These are phyloP conservation scores for Coniosporium apollinis DNA, from an alignment of 495 filamentous ascomycete genomes.

Conservation along the genomic window DNA sequence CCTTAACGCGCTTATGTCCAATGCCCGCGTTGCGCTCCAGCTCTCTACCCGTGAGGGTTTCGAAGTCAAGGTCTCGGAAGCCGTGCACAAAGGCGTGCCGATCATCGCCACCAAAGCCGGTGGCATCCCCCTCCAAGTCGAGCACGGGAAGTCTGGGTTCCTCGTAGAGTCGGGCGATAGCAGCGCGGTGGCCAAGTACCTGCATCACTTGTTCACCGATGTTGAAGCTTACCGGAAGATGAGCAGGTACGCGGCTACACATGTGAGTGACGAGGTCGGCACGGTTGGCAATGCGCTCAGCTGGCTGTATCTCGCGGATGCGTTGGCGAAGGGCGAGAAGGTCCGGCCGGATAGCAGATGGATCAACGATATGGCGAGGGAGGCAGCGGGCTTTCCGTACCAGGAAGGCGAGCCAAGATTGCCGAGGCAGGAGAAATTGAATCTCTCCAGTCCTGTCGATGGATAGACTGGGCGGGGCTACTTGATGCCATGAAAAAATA, in stretches of 20 bases:
- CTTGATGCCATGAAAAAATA: too few relatives aligned
- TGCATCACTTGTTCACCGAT: constrained; percentile 55
- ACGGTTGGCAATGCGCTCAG: constrained; percentile 64
- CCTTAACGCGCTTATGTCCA: constrained; percentile 64
- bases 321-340: constrained; percentile 33
- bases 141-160: constrained; percentile 58
- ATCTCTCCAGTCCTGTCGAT: too few relatives aligned
- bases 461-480: too few relatives aligned
- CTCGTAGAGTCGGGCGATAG: constrained; percentile 59
- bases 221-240: constrained; percentile 45
- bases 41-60: constrained; percentile 76
- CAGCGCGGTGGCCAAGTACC: constrained; percentile 51
- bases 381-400: constrained; percentile 44
- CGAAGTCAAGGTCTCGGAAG: constrained; percentile 81
- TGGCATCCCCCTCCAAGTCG: constrained; percentile 69
- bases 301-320: constrained; percentile 63
- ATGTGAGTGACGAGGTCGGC: constrained; percentile 68
- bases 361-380: constrained; percentile 67
- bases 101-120: constrained; percentile 65
- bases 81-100: constrained; percentile 68
- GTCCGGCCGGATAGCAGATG: constrained; percentile 38
- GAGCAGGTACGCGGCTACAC: constrained; percentile 43
- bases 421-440: constrained; percentile 18
- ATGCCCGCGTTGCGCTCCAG: constrained; percentile 57
- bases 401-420: constrained; percentile 43